Base-by-base conservation (phyloP, 2,329 filamentous ascomycete genomes). In the Aspergillus sp. region DNA sequence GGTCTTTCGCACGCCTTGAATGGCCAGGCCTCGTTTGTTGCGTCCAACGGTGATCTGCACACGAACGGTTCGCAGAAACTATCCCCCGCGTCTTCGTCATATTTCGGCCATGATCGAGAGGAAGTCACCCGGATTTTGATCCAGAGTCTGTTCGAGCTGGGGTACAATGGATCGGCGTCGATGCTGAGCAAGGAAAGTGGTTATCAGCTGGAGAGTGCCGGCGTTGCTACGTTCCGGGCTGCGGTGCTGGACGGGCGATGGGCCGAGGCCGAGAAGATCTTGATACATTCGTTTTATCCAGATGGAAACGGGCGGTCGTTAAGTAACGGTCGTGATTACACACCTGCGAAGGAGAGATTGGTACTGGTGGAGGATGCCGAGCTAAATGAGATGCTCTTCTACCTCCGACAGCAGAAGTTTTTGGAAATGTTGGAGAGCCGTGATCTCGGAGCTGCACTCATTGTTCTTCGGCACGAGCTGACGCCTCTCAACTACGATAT, bases 71-170 rank as follows among this genome's bases (percentile, higher is more conserved):
- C 77, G 3, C 67, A 69, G 46, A 76, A 73, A 56, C 67, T 71
- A 11, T 63, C 67, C 5, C 64, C 63, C 45, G 61, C 71, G 32
- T 62, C 71, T 31, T 62, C 80, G 5, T 80, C 80, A 36, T 98
- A 96, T 74, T 89, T 87, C 71, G 93, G 92, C 18, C 94, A 98
- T 72, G 87, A 95, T 72, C 87, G 92, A 72, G 92, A 96, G 80
- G 94, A 99, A 78, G 89, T 98, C 49, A 96, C 94, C 5, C 84
- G 95, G 56, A 90, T 98, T 64, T 78, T 99, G 68, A 95, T 99
- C 69, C 95, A 99, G 76, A 90, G 92, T 39, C 79, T 99, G 64
- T 86, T 87, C 24, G 94, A 97, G 73, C 83, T 99, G 79, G 95
- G 95, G 2, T 97, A 98, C 72, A 82, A 87, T 60, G 81, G 82